Percentiles rank a stretch among this genome's conserved stretches.
Conservation (phyloP, 164 flowering plant species). For the Aristolochia contorta region DNA sequence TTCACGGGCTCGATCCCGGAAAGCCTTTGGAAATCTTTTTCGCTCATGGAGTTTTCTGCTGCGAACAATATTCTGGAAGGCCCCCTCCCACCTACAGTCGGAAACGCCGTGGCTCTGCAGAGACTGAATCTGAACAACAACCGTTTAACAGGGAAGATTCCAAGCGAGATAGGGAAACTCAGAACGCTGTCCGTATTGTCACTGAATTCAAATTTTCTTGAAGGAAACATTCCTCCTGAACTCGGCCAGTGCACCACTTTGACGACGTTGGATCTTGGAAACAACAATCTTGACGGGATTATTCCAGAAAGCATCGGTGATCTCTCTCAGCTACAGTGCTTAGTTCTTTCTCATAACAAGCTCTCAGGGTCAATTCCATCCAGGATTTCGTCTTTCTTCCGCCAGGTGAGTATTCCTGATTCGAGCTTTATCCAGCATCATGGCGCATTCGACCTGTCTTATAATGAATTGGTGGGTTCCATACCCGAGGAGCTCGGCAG, state of each 20-base stretch:
- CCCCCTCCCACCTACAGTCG: slow-evolving; percentile 37
- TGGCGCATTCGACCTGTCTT: slow-evolving; percentile 64
- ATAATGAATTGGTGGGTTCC: slow-evolving; percentile 49
- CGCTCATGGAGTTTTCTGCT: slow-evolving; percentile 61
- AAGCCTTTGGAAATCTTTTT: slow-evolving; percentile 35
- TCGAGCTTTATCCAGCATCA: slow-evolving; percentile 61
- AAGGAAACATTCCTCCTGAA: slow-evolving; percentile 48
- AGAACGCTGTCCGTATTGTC: slow-evolving; percentile 43
- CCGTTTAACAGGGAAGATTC: slow-evolving; percentile 40
- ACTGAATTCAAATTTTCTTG: slow-evolving; percentile 45
- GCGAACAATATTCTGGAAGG: slow-evolving; percentile 49
- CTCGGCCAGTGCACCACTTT: slow-evolving; percentile 39
- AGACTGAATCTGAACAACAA: slow-evolving; percentile 50
- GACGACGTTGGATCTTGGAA: slow-evolving; percentile 61
- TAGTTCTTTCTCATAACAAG: slow-evolving; percentile 63
- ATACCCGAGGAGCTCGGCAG: slow-evolving; percentile 62
- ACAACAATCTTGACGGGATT: slow-evolving; percentile 26
- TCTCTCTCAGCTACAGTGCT: slow-evolving; percentile 48
- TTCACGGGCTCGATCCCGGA: slow-evolving; percentile 52
- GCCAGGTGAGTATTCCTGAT: slow-evolving; percentile 48
- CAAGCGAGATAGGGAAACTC: slow-evolving; percentile 54
- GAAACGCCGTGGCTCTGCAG: slow-evolving; percentile 33
- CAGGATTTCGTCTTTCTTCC: slow-evolving; percentile 35
- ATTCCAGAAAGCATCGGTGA: slow-evolving; percentile 20
- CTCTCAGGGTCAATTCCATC: slow-evolving; percentile 57